Evolutionary conservation across 345 rosid genomes (phyloP), one percentile per base, ranked within the genome.

Genomic region (Lumnitzera littorea): DNA sequence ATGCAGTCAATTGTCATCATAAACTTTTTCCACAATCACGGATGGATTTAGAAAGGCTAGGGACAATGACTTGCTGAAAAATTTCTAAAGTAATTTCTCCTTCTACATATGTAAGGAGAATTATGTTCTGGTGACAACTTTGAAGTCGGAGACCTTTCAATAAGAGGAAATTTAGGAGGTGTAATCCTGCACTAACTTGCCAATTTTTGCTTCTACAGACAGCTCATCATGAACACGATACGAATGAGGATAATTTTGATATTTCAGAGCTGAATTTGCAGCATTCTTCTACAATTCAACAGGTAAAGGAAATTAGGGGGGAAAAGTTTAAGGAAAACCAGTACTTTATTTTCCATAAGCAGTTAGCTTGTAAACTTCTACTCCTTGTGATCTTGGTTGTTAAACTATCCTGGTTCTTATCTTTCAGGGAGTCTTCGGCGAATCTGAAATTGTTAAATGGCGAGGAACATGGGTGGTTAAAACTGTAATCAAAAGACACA

Each of bases 391-490:
- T 55, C 31, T 16, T 31, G 10, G 14, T 54, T 12, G 23, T 0
- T 13, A 12, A 17, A 48, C 29, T 12, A 48, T 48, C 13, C 61
- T 6, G 49, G 24, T 24, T 62, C 47, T 23, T 55, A 51, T 8
- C 49, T 50, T 12, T 36, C 58, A 84, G 89, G 89, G 84, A 24
- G 74, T 60, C 15, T 74, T 60, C 50, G 86, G 86, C 7, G 81
- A 79, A 55, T 77, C 82, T n/a, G 68, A 77, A 15, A 84, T 51
- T 71, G 86, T 79, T 62, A 79, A 77, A 60, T 84, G 86, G 89
- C 72, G 82, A 20, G 89, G 84, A 69, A 84, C 86, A 7, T 79
- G 86, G 89, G 86, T 84, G 48, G 82, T 79, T 47, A 81, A 79
- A 67, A 79, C 89, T 11, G 72, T 77, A 4, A 79, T 84, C 20